A percentile compares a stretch with the other conserved stretches of the same genome.
These are phyloP conservation scores for Nevesoporus exiguus DNA, from an alignment of 768 basidiomycete species.

Conservation along the genomic window DNA sequence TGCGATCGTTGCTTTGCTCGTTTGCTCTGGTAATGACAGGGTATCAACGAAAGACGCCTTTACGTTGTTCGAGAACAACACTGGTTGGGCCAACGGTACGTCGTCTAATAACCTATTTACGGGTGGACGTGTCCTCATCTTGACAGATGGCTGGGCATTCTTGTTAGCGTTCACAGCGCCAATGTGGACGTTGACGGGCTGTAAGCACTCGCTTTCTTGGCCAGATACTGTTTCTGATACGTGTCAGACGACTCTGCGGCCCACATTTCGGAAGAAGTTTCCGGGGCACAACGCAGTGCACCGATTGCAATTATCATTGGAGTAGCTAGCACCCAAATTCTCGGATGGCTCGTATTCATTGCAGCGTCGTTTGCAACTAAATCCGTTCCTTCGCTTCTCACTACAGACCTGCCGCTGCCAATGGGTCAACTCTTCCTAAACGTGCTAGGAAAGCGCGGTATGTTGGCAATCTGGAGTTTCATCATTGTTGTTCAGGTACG, in stretches of 20 bases:
- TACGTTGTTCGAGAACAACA: slow-evolving; percentile 67
- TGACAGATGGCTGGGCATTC: slow-evolving; percentile 68
- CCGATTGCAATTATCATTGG: slow-evolving; percentile 68
- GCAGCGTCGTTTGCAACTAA: slow-evolving; percentile 61
- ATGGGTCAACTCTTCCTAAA: slow-evolving; percentile 73
- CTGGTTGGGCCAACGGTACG: slow-evolving; percentile 63
- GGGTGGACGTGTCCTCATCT: not conserved
- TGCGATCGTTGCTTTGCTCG: slow-evolving; percentile 57
- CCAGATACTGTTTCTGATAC: not conserved
- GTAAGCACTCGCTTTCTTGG: slow-evolving; percentile 36
- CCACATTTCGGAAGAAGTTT: slow-evolving; percentile 70
- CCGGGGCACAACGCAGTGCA: slow-evolving; percentile 59
- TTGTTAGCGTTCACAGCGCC: slow-evolving; percentile 68
- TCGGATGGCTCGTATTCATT: slow-evolving; percentile 67
- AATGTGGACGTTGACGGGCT: slow-evolving; percentile 80
- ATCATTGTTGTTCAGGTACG: slow-evolving; percentile 59
- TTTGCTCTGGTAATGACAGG: slow-evolving; percentile 49
- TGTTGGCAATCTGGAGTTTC: slow-evolving; percentile 69
- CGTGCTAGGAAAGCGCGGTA: slow-evolving; percentile 62
- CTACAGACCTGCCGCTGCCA: slow-evolving; percentile 51
- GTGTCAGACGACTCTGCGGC: slow-evolving; percentile 68
- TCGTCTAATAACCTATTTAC: not conserved
- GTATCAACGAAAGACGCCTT: slow-evolving; percentile 71
- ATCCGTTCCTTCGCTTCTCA: slow-evolving; percentile 50
- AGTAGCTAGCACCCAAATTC: slow-evolving; percentile 53